These are phyloP conservation scores for Corylus heterophylla DNA, from an alignment of 306 rosid genomes.

Conservation along the genomic window DNA sequence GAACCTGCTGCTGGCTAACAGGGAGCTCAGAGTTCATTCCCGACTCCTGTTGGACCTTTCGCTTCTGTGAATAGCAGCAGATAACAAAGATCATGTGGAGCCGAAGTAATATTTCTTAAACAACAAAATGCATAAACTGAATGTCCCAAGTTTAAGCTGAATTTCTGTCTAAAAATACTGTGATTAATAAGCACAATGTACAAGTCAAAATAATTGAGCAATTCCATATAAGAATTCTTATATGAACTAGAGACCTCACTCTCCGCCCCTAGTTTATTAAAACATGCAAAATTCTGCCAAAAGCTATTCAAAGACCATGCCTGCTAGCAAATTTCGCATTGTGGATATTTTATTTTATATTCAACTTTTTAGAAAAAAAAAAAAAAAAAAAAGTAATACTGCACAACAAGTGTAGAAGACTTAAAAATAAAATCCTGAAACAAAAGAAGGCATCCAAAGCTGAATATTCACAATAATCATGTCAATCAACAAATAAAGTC, in stretches of 20 bases:
- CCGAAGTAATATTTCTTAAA: constrained; percentile 3
- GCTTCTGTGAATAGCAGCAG: constrained; percentile 60
- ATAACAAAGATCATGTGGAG: constrained; percentile 14
- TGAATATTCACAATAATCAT: background rate
- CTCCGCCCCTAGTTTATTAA: no score
- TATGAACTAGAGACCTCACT: background rate
- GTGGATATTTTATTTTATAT: no score
- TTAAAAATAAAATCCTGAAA: background rate
- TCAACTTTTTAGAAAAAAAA: no score
- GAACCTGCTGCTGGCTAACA: constrained; percentile 33
- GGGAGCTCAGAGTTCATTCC: constrained; percentile 28
- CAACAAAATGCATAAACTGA: background rate
- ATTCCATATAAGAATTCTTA: background rate
- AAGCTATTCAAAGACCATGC: no score
- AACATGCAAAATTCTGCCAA: no score
- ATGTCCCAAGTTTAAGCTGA: constrained; percentile 3
- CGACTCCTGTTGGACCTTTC: constrained; percentile 49
- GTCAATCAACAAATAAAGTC: background rate
- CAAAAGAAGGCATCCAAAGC: background rate
- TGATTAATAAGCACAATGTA: constrained; percentile 5
- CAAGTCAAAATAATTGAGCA: constrained; percentile 1
- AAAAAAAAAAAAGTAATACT: background rate
- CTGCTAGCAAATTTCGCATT: no score
- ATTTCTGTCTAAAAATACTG: constrained; percentile 11
- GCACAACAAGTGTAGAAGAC: background rate